These are phyloP conservation scores for Penicillium sp. DNA, from an alignment of 2,329 filamentous ascomycete species.

Conservation along the genomic window DNA sequence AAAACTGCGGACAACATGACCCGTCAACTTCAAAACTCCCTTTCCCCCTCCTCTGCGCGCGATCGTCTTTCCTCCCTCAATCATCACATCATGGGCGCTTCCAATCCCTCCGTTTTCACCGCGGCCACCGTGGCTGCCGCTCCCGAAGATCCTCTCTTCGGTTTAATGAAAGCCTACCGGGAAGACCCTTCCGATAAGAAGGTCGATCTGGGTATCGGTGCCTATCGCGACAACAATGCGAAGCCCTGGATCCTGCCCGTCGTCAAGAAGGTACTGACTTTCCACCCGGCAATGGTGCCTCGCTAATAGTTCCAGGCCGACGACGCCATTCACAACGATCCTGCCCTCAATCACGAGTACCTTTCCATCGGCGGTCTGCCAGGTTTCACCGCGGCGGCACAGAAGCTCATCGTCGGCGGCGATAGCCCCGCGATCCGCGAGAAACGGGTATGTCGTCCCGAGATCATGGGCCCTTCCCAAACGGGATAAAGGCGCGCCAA, in stretches of 20 bases:
- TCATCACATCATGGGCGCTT: slow-evolving; percentile 64
- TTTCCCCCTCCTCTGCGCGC: slow-evolving; percentile 18
- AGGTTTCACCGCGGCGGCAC: slow-evolving; percentile 82
- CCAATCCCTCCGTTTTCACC: slow-evolving; percentile 66
- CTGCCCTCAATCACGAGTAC: slow-evolving; percentile 95
- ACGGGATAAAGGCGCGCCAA: not conserved
- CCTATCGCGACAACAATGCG: slow-evolving; percentile 90
- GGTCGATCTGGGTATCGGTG: slow-evolving; percentile 91
- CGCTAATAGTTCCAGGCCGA: slow-evolving; percentile 66
- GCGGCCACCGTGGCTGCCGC: slow-evolving; percentile 79
- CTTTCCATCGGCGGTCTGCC: slow-evolving; percentile 88
- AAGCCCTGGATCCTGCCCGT: slow-evolving; percentile 98
- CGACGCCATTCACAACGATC: slow-evolving; percentile 81
- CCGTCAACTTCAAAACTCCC: slow-evolving; percentile 13
- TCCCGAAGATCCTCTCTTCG: slow-evolving; percentile 92
- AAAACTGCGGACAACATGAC: slow-evolving; percentile 19
- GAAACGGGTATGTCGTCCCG: slow-evolving; percentile 60
- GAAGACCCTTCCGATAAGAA: slow-evolving; percentile 75
- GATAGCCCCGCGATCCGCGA: slow-evolving; percentile 80
- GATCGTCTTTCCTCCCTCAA: slow-evolving; percentile 36
- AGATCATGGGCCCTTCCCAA: not conserved
- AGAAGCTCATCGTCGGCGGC: slow-evolving; percentile 80
- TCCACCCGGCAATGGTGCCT: not conserved
- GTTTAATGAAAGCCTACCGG: slow-evolving; percentile 82
- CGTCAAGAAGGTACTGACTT: slow-evolving; percentile 74